Conservation (phyloP, 2,329 filamentous ascomycete species). For the Aaosphaeria arxii region DNA sequence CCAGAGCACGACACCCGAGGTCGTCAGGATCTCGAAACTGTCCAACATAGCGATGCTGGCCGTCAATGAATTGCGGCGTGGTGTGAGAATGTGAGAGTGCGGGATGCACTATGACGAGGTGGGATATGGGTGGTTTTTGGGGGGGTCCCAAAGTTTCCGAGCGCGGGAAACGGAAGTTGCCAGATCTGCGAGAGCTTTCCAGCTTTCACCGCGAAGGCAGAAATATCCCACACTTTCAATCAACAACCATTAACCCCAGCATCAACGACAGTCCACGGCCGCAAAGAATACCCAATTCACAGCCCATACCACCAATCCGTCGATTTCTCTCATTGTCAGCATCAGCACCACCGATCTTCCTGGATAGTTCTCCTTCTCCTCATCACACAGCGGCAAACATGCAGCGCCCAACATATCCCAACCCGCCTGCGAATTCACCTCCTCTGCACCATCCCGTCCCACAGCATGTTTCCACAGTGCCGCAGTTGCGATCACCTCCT, state of each 20-base stretch:
- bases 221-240: constrained; percentile 1
- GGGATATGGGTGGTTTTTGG: neutral
- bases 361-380: neutral
- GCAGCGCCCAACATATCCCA: constrained; percentile 79
- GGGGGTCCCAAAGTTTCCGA: neutral
- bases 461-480: constrained; percentile 97
- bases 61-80: neutral
- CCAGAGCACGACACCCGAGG: constrained; percentile 95
- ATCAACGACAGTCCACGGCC: neutral
- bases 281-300: neutral
- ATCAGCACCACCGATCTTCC: neutral
- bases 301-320: neutral
- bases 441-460: constrained; percentile 96
- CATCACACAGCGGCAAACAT: constrained; percentile 49
- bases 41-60: constrained; percentile 68
- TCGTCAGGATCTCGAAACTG: constrained; percentile 93
- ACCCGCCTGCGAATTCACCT: constrained; percentile 74
- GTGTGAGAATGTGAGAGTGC: constrained; percentile 6
- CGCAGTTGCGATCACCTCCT: constrained; percentile 91
- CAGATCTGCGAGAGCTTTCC: constrained; percentile 4
- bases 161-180: constrained; percentile 7
- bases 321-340: neutral
- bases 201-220: constrained; percentile 3
- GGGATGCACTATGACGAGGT: constrained; percentile 27
- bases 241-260: neutral